Evolutionary conservation across 2,329 filamentous ascomycete genomes (phyloP).

Genomic region (Fusarium luffae): DNA sequence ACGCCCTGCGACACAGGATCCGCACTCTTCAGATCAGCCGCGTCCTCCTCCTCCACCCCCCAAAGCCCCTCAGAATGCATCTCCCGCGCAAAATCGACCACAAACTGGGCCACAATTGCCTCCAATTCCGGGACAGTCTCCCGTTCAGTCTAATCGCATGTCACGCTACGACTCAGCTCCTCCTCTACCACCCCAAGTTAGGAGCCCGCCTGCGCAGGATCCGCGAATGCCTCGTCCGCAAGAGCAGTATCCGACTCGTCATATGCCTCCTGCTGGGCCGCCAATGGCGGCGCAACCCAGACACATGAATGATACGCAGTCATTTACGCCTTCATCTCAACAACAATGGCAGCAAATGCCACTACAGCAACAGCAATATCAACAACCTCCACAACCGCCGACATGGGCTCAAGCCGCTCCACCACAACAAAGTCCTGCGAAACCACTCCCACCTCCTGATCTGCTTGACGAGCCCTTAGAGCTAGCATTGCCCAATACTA

Average conservation of each 20-base stretch:
- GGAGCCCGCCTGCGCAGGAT: constrained; percentile 21
- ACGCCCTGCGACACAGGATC: constrained; percentile 52
- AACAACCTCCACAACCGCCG: constrained; percentile 39
- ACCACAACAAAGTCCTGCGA: constrained; percentile 36
- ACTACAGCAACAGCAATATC: constrained; percentile 33
- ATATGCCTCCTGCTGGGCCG: constrained; percentile 27
- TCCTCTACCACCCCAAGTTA: constrained; percentile 55
- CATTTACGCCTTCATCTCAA: constrained; percentile 29
- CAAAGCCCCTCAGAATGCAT: constrained; percentile 58
- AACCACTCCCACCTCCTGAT: constrained; percentile 59
- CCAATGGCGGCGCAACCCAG: constrained; percentile 26
- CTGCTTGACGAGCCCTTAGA: constrained; percentile 67
- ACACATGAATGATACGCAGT: constrained; percentile 34
- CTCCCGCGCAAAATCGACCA: constrained; percentile 39
- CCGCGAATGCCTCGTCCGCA: constrained; percentile 26
- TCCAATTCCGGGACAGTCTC: constrained; percentile 32
- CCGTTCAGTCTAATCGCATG: constrained; percentile 33
- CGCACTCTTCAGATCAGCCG: constrained; percentile 47
- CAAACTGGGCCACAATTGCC: constrained; percentile 48
- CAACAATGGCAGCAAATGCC: constrained; percentile 44
- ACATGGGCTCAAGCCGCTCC: constrained; percentile 44
- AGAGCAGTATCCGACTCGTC: constrained; percentile 35
- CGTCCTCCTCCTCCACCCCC: constrained; percentile 65
- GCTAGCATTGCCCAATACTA: constrained; percentile 60
- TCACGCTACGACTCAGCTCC: constrained; percentile 62